Evolutionary conservation across 2,329 filamentous ascomycete species (phyloP), one percentile per base, ranked within the genome.

Genomic region (Corniculantispora saksenae): DNA sequence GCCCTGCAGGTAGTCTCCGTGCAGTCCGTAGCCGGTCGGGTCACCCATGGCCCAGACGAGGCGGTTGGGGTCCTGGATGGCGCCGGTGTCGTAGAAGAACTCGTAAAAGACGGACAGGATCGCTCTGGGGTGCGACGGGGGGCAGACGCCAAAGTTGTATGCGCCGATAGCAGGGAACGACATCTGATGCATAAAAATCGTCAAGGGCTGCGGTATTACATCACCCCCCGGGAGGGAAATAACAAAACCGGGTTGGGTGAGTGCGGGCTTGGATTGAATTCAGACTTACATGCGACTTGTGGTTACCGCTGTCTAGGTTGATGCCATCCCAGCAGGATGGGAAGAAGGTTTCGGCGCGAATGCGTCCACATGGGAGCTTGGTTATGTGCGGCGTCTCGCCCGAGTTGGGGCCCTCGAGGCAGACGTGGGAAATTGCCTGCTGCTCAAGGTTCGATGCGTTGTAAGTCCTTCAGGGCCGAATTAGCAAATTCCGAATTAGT

Each of bases 261-360:
- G 15, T 7, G 38, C 23, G n/a, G 3, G 15, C 12, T 0, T 17
- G 2, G n/a, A 10, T 32, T 40, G 23, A 25, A 13, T 29, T n/a
- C 7, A 15, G 7, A 38, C 61, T 50, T 67, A 89, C 80, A 69
- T 89, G 87, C 60, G 75, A 83, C 69, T 81, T 82, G 74, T 88
- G 85, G 72, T 87, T 79, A 1, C 77, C 61, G 9, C 81, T 80
- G 72, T 89, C 85, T 40, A 86, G 70, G 67, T 87, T 81, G 50
- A 77, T 76, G 43, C 87, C 87, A 66, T 90, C 81, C 87, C 87
- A 89, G 78, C 87, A 89, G 4, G 82, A 82, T 1, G 85, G 86
- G 72, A 89, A 88, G 71, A 82, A 83, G n/a, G 87, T 77, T 70
- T 88, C 82, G n/a, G 82, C 78, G 45, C 85, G 81, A 21, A 82